These are phyloP conservation scores for Colletotrichum scovillei DNA, from an alignment of 2,329 filamentous ascomycete species.

Conservation along the genomic window DNA sequence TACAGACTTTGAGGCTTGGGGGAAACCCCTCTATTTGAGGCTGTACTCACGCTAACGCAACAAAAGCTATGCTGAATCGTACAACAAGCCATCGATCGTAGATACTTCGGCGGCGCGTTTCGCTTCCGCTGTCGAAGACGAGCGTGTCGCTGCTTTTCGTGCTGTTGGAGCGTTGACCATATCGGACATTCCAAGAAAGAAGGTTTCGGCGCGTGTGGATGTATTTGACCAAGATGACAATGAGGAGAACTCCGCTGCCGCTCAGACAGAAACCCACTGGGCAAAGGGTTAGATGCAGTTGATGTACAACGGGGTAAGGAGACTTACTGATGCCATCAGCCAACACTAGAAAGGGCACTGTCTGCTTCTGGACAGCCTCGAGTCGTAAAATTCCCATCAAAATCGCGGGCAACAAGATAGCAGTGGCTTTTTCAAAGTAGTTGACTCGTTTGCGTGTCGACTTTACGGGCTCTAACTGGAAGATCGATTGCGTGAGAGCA, in stretches of 20 bases:
- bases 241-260: constrained; percentile 48
- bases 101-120: constrained; percentile 43
- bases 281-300: background rate
- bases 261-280: constrained; percentile 53
- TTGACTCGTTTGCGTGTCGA: constrained; percentile 41
- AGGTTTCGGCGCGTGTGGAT: constrained; percentile 49
- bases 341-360: constrained; percentile 46
- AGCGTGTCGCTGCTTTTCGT: constrained; percentile 29
- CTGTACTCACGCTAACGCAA: constrained; percentile 49
- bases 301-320: background rate
- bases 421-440: constrained; percentile 46
- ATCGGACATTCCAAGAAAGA: constrained; percentile 45
- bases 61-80: constrained; percentile 57
- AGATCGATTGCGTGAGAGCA: constrained; percentile 49
- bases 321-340: constrained; percentile 51
- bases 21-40: background rate
- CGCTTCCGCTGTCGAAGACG: constrained; percentile 19
- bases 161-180: constrained; percentile 40
- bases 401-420: constrained; percentile 49
- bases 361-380: constrained; percentile 41
- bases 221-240: constrained; percentile 54
- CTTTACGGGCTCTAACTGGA: constrained; percentile 45
- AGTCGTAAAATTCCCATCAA: constrained; percentile 47
- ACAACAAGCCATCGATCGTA: constrained; percentile 58
- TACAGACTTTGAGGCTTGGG: background rate